Percentiles rank a stretch among this genome's conserved stretches.
phyloP scores from a whole-genome alignment of 768 basidiomycete species.

The Tricholoma matsutake region DNA sequence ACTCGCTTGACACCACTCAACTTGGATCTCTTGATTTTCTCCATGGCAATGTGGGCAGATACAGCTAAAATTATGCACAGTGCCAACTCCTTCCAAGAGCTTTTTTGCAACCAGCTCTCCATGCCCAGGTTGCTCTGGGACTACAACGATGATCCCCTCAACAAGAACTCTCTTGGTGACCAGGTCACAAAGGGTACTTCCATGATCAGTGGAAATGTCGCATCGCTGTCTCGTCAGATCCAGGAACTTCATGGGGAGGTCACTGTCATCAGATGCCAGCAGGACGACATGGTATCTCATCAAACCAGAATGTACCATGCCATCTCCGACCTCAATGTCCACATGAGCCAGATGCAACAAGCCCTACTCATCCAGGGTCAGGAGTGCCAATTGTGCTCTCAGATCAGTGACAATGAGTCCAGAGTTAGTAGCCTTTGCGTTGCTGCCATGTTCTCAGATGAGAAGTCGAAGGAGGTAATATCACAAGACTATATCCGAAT shows the following conservation, averaged over 20 bases:
- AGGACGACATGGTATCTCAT: neutral
- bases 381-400: no score
- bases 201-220: neutral
- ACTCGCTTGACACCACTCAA: neutral
- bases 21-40: neutral
- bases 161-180: no score
- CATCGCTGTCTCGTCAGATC: neutral
- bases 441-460: neutral
- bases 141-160: no score
- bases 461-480: no score
- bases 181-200: neutral
- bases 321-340: no score
- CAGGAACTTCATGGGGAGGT: neutral
- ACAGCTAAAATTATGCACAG: neutral
- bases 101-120: neutral
- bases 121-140: neutral
- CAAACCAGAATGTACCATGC: no score
- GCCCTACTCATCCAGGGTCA: no score
- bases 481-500: no score
- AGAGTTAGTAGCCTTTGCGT: neutral
- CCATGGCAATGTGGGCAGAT: neutral
- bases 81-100: neutral
- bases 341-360: no score
- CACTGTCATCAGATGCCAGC: neutral
- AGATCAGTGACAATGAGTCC: neutral